Evolutionary conservation across 2,329 filamentous ascomycete genomes (phyloP).

Genomic region (Harringtonia lauricola): DNA sequence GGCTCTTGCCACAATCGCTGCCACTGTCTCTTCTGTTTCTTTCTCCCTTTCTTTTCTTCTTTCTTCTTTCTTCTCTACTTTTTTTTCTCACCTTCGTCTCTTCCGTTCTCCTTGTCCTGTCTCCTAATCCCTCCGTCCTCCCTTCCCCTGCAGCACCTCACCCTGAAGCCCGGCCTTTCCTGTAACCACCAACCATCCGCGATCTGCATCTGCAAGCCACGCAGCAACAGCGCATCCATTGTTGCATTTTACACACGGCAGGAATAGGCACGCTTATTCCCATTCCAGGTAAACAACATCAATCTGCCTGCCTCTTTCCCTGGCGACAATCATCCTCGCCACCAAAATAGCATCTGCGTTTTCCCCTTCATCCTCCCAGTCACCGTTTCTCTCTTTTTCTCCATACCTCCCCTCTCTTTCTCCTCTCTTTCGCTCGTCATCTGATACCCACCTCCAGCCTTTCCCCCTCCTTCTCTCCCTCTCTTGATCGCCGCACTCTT

Average conservation of each 20-base stretch:
- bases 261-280: background rate
- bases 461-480: no score
- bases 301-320: no score
- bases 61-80: constrained; percentile 1
- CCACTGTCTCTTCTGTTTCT: constrained; percentile 3
- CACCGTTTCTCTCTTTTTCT: no score
- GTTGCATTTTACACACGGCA: background rate
- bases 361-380: no score
- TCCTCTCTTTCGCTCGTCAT: no score
- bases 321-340: no score
- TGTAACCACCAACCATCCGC: background rate
- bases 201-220: background rate
- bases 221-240: background rate
- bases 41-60: constrained; percentile 4
- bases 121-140: background rate
- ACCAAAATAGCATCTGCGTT: no score
- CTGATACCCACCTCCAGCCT: no score
- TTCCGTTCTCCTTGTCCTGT: background rate
- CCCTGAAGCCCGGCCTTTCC: background rate
- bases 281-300: no score
- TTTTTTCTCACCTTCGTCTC: background rate
- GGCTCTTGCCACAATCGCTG: no score
- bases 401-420: no score
- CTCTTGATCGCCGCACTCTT: no score
- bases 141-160: background rate